These are phyloP conservation scores for Fomitopsis palustris DNA, from an alignment of 1,284 basidiomycete species.

Conservation along the genomic window DNA sequence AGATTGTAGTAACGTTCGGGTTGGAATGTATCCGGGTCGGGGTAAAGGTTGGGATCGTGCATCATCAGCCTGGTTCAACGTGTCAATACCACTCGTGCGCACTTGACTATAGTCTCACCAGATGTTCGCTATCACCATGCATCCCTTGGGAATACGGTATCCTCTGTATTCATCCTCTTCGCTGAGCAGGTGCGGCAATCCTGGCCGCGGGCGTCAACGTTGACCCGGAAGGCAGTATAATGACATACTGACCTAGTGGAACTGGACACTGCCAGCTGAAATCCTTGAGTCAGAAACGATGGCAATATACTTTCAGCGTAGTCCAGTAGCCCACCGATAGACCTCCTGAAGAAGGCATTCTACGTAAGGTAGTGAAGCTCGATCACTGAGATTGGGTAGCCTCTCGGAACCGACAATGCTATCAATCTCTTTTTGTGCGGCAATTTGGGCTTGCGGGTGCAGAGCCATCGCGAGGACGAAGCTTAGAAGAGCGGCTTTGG, in stretches of 20 bases:
- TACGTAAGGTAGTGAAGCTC: slow-evolving; percentile 30
- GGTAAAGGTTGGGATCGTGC: slow-evolving; percentile 33
- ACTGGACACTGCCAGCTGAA: background rate
- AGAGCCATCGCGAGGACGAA: background rate
- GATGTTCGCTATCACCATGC: slow-evolving; percentile 10
- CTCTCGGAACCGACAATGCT: slow-evolving; percentile 11
- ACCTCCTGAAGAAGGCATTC: slow-evolving; percentile 31
- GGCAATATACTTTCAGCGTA: background rate
- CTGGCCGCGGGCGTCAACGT: background rate
- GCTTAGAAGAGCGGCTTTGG: background rate
- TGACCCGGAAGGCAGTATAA: background rate
- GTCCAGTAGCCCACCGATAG: slow-evolving; percentile 5
- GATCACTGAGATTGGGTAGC: background rate
- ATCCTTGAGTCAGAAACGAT: background rate
- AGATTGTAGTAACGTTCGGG: slow-evolving; percentile 36
- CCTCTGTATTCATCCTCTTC: slow-evolving; percentile 12
- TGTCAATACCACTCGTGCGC: background rate
- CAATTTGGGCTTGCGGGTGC: slow-evolving; percentile 13
- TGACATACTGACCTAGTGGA: background rate
- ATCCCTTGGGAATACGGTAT: slow-evolving; percentile 13
- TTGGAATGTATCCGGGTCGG: slow-evolving; percentile 33
- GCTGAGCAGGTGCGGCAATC: slow-evolving; percentile 6
- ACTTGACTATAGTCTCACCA: slow-evolving; percentile 3
- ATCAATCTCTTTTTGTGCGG: background rate
- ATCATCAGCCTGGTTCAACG: slow-evolving; percentile 34